Base-by-base conservation (phyloP, 805 yeast genomes). In the Ogataea paraovalis region DNA sequence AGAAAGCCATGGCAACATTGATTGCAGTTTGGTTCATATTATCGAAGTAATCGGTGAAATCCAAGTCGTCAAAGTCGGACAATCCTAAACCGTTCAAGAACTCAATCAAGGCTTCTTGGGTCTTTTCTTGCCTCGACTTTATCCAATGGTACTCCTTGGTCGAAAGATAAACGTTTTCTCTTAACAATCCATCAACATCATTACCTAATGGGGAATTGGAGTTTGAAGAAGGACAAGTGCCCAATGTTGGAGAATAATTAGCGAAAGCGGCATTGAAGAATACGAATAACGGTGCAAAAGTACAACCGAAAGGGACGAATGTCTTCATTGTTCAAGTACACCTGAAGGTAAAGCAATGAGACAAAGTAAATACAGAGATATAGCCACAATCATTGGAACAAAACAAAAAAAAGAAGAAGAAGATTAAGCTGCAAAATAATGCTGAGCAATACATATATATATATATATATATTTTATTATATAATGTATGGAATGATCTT, bases 1-100 rank as follows among this genome's bases (percentile, higher is more conserved):
- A 77, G 51, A 82, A 78, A 3, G 89, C 82, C 30, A 76, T 54
- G 22, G 81, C 87, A 41, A 84, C 67, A 39, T 70, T 71, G 51
- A 76, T 67, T n/a, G 73, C 48, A 40, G 50, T 40, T 19, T 63
- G 59, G 51, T 67, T 60, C 36, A 69, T 59, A 3, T 59, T 50
- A 25, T 65, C 63, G 22, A 73, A 62, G 34, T 56, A 62, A 27
- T 55, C 46, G 19, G 48, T 52, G 51, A 73, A 78, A 1, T 77
- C 73, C 50, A 69, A 67, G 50, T 72, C 71, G 3, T 73, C 68
- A 52, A 71, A 76, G 55, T 74, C 76, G 2, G 71, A 58, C 65
- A 77, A 60, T 40, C 69, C 66, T 25, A 77, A 69, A 27, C 71
- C 67, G 9, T 68, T 61, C 53, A 79, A 68, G 53, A 80, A 81